Conservation (phyloP, 2,329 filamentous ascomycete genomes). For the Penicillium hesseltinei region DNA sequence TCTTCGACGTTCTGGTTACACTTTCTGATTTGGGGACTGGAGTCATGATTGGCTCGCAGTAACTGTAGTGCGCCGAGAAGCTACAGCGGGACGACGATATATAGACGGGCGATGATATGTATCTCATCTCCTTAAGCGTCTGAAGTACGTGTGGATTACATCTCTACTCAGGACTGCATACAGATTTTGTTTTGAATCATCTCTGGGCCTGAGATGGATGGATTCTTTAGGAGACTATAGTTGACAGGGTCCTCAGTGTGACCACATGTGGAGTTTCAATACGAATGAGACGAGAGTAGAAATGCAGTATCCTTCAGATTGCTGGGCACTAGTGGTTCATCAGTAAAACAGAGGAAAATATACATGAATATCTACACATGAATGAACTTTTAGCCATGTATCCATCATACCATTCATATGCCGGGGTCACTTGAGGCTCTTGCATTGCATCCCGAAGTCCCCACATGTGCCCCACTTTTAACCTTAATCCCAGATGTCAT, state of each 20-base stretch:
- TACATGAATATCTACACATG: neutral
- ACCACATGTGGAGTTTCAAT: neutral
- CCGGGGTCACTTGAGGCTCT: neutral
- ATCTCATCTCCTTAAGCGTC: no score
- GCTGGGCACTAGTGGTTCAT: fast-evolving
- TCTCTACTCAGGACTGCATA: neutral
- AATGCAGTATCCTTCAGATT: neutral
- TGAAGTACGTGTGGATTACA: neutral
- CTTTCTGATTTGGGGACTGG: neutral
- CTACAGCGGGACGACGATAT: no score
- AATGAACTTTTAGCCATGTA: neutral
- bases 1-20: fast-evolving
- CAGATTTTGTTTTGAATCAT: neutral
- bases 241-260: no score
- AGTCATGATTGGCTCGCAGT: neutral
- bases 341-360: neutral
- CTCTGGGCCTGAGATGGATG: neutral
- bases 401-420: neutral
- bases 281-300: neutral
- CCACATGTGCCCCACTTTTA: neutral
- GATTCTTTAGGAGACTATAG: neutral
- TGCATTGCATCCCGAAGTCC: neutral
- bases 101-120: neutral
- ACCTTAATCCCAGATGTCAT: neutral
- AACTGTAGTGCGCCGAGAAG: neutral